Evolutionary conservation across 495 filamentous ascomycete species (phyloP), one percentile per base, ranked within the genome.

Genomic region (Cenococcum geophilum): DNA sequence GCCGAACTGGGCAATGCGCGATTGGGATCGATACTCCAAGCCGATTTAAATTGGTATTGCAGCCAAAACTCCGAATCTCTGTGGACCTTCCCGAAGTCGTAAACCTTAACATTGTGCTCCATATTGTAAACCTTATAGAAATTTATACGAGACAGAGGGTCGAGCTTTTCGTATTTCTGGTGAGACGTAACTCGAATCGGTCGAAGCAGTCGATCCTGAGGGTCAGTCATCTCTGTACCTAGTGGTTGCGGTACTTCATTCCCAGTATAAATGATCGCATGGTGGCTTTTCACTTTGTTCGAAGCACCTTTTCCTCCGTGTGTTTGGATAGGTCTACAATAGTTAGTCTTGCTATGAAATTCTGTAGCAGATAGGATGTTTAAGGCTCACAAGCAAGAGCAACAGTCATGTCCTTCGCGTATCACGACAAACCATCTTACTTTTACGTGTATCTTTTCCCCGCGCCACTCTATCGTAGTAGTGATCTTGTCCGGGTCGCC

Each of bases 121-220:
- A 78, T 75, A 0, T 77, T 76, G 63, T 80, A 76, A 3, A 75
- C 61, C 48, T 80, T 81, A 14, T 70, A 74, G 52, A 76, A 80
- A 48, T 80, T 79, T 16, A 80, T 45, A 6, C 77, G 68, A 0
- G 77, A 79, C 14, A 25, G 18, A 8, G 57, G 56, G 25, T 60
- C 56, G 22, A 64, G n/a, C 40, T 56, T 59, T 22, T 40, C 58
- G 47, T 32, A 60, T 5, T 20, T 45, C 5, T 60, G 32, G 18
- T 43, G 27, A 25, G 52, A 20, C 4, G 51, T 23, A 9, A 62
- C 60, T 6, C 49, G 40, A 14, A 62, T 62, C 5, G 60, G 20
- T 18, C 53, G 43, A 25, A 62, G 45, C 1, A 42, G 52, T n/a
- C 25, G 32, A 3, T 57, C 60, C 18, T 35, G 25, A 4, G 11